Conservation (phyloP, 2,329 filamentous ascomycete genomes). For the Arachnopeziza araneosa region DNA sequence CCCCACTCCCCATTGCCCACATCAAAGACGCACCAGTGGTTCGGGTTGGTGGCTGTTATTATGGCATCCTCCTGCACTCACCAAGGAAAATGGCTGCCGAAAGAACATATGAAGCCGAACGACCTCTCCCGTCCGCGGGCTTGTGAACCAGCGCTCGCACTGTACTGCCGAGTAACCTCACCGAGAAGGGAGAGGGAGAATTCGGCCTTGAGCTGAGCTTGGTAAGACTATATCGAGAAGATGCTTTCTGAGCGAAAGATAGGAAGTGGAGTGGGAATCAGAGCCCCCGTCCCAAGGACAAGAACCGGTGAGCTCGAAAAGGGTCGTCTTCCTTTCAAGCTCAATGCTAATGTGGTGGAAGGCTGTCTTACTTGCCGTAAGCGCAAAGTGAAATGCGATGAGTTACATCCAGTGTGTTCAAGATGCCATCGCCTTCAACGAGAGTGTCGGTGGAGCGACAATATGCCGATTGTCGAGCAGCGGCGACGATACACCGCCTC, state of each 20-base stretch:
- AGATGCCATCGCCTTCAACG: conserved; percentile 25
- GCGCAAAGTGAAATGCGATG: conserved; percentile 67
- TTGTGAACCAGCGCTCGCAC: neutral
- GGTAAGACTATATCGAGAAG: no score
- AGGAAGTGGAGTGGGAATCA: conserved; percentile 23
- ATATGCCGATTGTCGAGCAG: conserved; percentile 19
- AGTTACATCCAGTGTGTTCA: conserved; percentile 58
- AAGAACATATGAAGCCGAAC: neutral
- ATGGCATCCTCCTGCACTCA: neutral
- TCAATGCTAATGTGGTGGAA: neutral
- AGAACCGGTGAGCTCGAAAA: conserved; percentile 21
- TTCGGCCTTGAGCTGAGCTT: no score
- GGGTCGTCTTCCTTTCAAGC: neutral
- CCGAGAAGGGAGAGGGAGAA: no score
- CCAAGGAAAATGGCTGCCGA: neutral
- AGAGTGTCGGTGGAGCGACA: conserved; percentile 27
- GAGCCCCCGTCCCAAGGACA: conserved; percentile 27
- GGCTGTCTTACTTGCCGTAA: conserved; percentile 63
- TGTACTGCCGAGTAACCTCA: no score
- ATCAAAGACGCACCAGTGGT: neutral
- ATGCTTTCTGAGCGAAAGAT: neutral
- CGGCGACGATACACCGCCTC: conserved; percentile 2
- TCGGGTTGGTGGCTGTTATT: neutral
- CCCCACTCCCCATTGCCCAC: neutral
- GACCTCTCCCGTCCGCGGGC: neutral